Conservation (phyloP, 2,329 filamentous ascomycete species). For the Pseudocercospora vitis region DNA sequence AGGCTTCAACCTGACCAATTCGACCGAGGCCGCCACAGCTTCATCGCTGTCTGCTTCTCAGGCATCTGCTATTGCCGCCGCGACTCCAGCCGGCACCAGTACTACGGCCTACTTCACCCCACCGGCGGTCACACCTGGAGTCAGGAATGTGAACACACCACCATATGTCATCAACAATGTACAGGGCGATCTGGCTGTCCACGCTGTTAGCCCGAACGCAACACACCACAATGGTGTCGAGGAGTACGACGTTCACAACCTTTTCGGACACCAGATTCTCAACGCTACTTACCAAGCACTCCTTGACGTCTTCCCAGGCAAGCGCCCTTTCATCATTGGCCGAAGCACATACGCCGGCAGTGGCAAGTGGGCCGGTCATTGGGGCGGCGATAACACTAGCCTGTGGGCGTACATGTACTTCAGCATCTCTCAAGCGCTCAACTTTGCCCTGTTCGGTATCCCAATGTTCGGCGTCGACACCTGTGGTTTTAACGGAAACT, state of each 20-base stretch:
- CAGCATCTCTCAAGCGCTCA: conserved; percentile 74
- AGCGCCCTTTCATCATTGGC: conserved; percentile 81
- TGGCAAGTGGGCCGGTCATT: conserved; percentile 75
- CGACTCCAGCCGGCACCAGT: conserved; percentile 26
- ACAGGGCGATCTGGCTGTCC: conserved; percentile 68
- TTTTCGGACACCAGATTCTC: conserved; percentile 73
- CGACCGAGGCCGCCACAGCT: conserved; percentile 64
- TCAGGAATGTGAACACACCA: conserved; percentile 35
- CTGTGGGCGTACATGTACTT: conserved; percentile 73
- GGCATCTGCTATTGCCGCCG: conserved; percentile 42
- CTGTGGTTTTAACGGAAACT: conserved; percentile 69
- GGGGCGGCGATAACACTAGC: conserved; percentile 73
- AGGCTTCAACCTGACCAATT: conserved; percentile 67
- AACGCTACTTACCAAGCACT: conserved; percentile 75
- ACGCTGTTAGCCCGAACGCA: conserved; percentile 74
- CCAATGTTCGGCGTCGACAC: conserved; percentile 74
- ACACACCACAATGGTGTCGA: conserved; percentile 70
- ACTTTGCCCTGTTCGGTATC: conserved; percentile 71
- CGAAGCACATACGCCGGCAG: conserved; percentile 77
- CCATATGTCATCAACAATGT: conserved; percentile 44
- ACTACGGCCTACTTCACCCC: conserved; percentile 26
- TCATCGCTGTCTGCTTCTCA: conserved; percentile 57
- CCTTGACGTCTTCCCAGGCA: conserved; percentile 60
- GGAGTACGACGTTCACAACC: conserved; percentile 82
- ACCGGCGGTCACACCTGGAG: conserved; percentile 30